Evolutionary conservation across 1,139 yeast species (phyloP).

Genomic region (Kurtzmaniella quercitrusa): DNA sequence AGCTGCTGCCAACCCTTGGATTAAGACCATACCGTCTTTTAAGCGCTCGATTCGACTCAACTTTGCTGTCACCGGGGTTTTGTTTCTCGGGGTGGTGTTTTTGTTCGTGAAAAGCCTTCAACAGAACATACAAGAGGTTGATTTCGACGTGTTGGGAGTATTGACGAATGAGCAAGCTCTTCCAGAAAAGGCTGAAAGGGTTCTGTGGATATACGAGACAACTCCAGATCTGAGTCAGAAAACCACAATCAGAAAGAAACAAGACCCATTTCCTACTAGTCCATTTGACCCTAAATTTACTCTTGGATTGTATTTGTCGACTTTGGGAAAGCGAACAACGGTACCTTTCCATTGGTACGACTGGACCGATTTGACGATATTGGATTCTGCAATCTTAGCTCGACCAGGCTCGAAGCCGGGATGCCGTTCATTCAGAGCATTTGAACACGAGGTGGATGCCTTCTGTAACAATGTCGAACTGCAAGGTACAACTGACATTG

Average conservation of each 20-base stretch:
- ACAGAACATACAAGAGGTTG: neutral
- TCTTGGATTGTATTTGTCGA: conserved; percentile 19
- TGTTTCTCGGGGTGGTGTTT: neutral
- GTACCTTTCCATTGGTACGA: conserved; percentile 21
- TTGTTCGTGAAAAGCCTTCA: neutral
- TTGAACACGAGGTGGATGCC: neutral
- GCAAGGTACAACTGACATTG: neutral
- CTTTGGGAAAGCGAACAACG: conserved; percentile 12
- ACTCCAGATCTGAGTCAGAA: neutral
- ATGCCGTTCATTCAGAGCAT: conserved; percentile 12
- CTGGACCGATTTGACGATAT: conserved; percentile 33
- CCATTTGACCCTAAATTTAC: conserved; percentile 22
- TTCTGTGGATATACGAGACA: conserved; percentile 1
- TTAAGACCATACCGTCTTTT: neutral
- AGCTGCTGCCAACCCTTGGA: neutral
- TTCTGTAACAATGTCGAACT: neutral
- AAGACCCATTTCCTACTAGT: conserved; percentile 3
- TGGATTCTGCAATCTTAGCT: conserved; percentile 22
- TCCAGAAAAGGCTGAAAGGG: neutral
- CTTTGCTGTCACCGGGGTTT: neutral
- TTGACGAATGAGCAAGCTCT: neutral
- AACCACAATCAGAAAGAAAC: conserved; percentile 1
- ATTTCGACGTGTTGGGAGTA: neutral
- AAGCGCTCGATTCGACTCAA: neutral
- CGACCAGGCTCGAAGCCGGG: conserved; percentile 9